Evolutionary conservation across 495 filamentous ascomycete genomes (phyloP), one percentile per base, ranked within the genome.

Genomic region (Lichenothelia convexa): DNA sequence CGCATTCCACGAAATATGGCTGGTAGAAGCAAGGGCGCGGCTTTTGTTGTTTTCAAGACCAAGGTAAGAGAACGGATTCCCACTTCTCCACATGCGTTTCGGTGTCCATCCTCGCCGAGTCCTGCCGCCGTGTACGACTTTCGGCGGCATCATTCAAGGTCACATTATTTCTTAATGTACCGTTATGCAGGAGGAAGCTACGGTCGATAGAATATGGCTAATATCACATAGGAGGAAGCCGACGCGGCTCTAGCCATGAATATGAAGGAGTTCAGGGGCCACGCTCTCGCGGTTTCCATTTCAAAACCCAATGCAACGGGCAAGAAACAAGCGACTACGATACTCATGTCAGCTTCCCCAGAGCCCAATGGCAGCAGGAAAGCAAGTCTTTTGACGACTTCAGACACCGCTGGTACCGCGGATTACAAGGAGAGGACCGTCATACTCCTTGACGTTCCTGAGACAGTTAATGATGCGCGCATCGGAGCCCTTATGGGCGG

Each of bases 31-130:
- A 75, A 73, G 37, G 89, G 89, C 2, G 73, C 70, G 30, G 81
- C 68, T 7, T 93, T 81, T 46, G 60, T 97, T 22, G 64, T 73
- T 6, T 93, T 86, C 48, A 62, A 70, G 33, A 71, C 63, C 16
- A 80, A 80, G 61, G 76, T 59, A 13, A 13, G 18, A 6, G 18
- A 34, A 4, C 1, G 3, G 1, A 32, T 15, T 18, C 15, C 1
- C 15, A 12, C 15, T n/a, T 21, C 17, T 0, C 4, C 18, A 11
- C n/a, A 27, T 18, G 32, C 15, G 36, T 3, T 18, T 18, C 6
- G 49, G 38, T n/a, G n/a, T n/a, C n/a, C n/a, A n/a, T n/a, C n/a
- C n/a, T n/a, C n/a, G n/a, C n/a, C n/a, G n/a, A n/a, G n/a, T n/a
- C n/a, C n/a, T n/a, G n/a, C n/a, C n/a, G n/a, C n/a, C n/a, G n/a